Conservation (phyloP, 768 basidiomycete species). For the Serendipita sp. region DNA sequence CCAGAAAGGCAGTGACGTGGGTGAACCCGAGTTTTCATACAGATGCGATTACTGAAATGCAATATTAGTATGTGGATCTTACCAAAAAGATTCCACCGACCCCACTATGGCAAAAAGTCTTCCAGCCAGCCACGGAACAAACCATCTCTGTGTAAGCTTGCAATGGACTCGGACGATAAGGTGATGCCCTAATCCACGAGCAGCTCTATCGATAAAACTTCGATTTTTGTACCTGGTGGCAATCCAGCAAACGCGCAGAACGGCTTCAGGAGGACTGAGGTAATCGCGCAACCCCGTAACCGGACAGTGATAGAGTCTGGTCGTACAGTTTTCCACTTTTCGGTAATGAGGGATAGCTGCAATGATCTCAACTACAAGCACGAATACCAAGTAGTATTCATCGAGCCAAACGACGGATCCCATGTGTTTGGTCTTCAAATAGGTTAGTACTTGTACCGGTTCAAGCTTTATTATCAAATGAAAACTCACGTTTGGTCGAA, state of each 20-base stretch:
- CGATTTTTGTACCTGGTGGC: constrained; percentile 13
- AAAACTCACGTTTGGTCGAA: background rate
- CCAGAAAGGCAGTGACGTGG: constrained; percentile 34
- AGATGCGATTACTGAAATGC: background rate
- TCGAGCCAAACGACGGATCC: constrained; percentile 42
- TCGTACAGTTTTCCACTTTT: constrained; percentile 12
- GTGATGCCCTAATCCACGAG: background rate
- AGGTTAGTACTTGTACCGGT: constrained; percentile 21
- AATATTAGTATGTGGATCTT: constrained; percentile 31
- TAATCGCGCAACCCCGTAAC: constrained; percentile 19
- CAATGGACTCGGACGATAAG: background rate
- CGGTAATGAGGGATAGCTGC: constrained; percentile 8
- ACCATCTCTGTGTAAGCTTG: constrained; percentile 20
- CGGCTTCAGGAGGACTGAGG: constrained; percentile 11
- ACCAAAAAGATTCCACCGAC: constrained; percentile 27
- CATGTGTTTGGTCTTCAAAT: constrained; percentile 46
- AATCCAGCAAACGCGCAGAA: constrained; percentile 13
- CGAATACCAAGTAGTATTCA: constrained; percentile 27
- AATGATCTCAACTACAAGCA: constrained; percentile 11
- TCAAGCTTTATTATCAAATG: too few relatives aligned
- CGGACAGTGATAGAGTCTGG: constrained; percentile 14
- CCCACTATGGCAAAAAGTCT: constrained; percentile 31
- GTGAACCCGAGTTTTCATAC: constrained; percentile 10
- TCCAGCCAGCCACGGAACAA: constrained; percentile 28
- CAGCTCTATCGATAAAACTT: constrained; percentile 31